Evolutionary conservation across 2,329 filamentous ascomycete species (phyloP), one percentile per base, ranked within the genome.

Genomic region (Emmonsiellopsis sp.): DNA sequence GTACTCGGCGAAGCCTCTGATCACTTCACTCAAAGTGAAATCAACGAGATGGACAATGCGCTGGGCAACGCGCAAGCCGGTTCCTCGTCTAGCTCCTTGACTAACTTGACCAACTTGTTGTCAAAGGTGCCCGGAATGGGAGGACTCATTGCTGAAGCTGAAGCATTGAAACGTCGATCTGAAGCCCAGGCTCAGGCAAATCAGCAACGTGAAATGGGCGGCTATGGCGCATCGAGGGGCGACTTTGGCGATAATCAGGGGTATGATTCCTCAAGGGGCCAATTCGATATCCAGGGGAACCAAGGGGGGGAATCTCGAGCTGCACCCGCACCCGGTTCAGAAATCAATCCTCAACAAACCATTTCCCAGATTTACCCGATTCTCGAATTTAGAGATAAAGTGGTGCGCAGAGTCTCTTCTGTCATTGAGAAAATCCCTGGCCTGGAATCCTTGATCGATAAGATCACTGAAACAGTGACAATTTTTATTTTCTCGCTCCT

Each of bases 401-500:
- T 98, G 52, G 91, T 96, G 50, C 89, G 89, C 61, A 81, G 85
- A 41, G 90, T 98, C 69, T 89, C 84, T 64, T 81, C 83, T 40
- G 86, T 90, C 51, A 89, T 97, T 60, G 84, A 90, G 62, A 96
- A 94, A 74, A 86, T 98, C 40, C 93, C 93, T 0, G 92, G 92
- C 0, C 78, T 98, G 3, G 89, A 95, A 71, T 75, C 85, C 57
- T 76, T 96, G n/a, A 83, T 97, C 20, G 92, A 97, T 59, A 92
- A 89, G 62, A 95, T 98, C 63, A 89, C 87, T 53, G 93, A 98
- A 73, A 92, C 87, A 1, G 77, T 98, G 41, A 95, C 92, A 0
- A 79, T 95, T 6, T 97, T 97, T 67, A 82, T 98, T 50, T 80
- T 98, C 57, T 91, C 90, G 5, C 80, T 98, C 1, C 79, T 98